phyloP scores from a whole-genome alignment of 305 asterid genomes.

The Euphrasia arctica region DNA sequence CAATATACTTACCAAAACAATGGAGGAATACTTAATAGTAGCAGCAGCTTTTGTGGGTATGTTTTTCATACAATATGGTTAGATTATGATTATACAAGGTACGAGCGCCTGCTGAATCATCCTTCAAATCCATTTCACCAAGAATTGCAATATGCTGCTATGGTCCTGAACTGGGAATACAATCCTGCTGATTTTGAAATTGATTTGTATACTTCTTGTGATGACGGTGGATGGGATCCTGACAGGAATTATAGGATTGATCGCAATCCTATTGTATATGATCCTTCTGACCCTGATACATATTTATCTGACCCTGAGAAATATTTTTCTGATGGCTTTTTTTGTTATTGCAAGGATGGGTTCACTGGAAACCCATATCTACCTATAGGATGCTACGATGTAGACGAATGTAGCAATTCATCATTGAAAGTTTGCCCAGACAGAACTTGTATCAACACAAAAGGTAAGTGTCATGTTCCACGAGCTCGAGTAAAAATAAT shows the following conservation, averaged over 20 bases:
- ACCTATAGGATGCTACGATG: not conserved
- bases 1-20: constrained; percentile 22
- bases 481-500: constrained; percentile 6
- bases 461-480: not conserved
- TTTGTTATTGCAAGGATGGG: not conserved
- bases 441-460: too few relatives aligned
- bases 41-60: too few relatives aligned
- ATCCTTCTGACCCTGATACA: too few relatives aligned
- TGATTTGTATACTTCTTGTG: too few relatives aligned
- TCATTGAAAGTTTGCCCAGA: too few relatives aligned
- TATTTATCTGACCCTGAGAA: too few relatives aligned
- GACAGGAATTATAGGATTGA: too few relatives aligned
- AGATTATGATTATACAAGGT: not conserved
- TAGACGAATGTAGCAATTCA: too few relatives aligned
- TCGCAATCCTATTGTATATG: not conserved
- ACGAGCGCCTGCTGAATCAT: constrained; percentile 17
- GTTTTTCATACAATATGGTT: constrained; percentile 16
- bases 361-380: not conserved
- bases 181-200: too few relatives aligned
- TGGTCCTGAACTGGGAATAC: constrained; percentile 38
- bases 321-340: too few relatives aligned
- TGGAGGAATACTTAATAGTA: not conserved
- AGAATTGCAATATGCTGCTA: constrained; percentile 27
- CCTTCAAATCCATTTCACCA: constrained; percentile 23
- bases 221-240: too few relatives aligned